phyloP scores from a whole-genome alignment of 2,329 filamentous ascomycete genomes.

The Biscogniauxia mediterranea region DNA sequence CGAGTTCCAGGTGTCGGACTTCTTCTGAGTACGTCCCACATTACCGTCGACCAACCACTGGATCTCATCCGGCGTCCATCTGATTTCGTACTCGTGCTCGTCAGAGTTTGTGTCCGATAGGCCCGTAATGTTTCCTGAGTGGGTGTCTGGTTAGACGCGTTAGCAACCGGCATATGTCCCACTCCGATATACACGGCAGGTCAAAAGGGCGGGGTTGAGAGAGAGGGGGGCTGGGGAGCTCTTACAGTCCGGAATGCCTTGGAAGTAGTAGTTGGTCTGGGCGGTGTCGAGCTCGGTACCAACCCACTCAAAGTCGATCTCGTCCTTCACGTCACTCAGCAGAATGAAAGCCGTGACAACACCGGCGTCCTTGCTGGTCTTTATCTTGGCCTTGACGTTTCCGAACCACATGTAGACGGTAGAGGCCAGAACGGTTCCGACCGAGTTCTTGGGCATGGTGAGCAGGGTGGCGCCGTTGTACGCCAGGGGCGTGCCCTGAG shows the following conservation, averaged over 20 bases:
- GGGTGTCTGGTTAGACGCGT: constrained; percentile 57
- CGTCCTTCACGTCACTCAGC: constrained; percentile 92
- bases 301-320: constrained; percentile 96
- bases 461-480: constrained; percentile 72
- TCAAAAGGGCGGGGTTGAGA: constrained; percentile 1
- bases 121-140: constrained; percentile 67
- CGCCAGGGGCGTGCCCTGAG: constrained; percentile 70
- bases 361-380: constrained; percentile 79
- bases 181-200: constrained; percentile 1
- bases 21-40: constrained; percentile 70
- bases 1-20: constrained; percentile 79
- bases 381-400: constrained; percentile 80
- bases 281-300: constrained; percentile 73
- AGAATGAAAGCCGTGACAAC: constrained; percentile 98
- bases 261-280: constrained; percentile 97
- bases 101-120: constrained; percentile 70
- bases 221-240: constrained; percentile 2
- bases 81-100: constrained; percentile 87
- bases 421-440: constrained; percentile 80
- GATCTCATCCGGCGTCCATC: constrained; percentile 85
- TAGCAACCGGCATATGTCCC: constrained; percentile 4
- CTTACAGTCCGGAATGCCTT: constrained; percentile 89
- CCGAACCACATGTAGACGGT: constrained; percentile 97
- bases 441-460: constrained; percentile 83
- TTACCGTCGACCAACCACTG: constrained; percentile 86